phyloP scores from a whole-genome alignment of 768 basidiomycete species.

The Pleurotus sapidus region DNA sequence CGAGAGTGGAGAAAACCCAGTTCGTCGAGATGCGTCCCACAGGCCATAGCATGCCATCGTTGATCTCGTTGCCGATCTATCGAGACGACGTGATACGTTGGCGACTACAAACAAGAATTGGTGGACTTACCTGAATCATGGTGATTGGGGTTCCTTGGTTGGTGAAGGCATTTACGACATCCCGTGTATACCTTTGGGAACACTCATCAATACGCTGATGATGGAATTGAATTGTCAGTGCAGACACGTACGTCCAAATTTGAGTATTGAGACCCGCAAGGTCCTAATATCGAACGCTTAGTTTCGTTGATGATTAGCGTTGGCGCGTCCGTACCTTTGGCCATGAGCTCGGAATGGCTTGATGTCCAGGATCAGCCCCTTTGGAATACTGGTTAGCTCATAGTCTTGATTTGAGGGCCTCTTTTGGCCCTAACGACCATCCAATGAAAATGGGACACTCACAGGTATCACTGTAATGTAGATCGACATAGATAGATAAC shows the following conservation, averaged over 20 bases:
- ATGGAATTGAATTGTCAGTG: background rate
- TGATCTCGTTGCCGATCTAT: slow-evolving; percentile 66
- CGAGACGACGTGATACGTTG: background rate
- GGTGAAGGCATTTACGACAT: slow-evolving; percentile 48
- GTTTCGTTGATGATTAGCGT: background rate
- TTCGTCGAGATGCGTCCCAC: slow-evolving; percentile 49
- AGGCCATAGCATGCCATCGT: slow-evolving; percentile 63
- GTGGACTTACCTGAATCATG: slow-evolving; percentile 41
- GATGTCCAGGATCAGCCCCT: slow-evolving; percentile 69
- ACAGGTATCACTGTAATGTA: slow-evolving; percentile 69
- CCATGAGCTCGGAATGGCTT: slow-evolving; percentile 58
- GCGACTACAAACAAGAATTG: background rate
- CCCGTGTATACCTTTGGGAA: slow-evolving; percentile 43
- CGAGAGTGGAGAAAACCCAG: slow-evolving; percentile 49
- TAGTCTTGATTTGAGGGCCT: background rate
- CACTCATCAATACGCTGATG: background rate
- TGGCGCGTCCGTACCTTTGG: slow-evolving; percentile 27
- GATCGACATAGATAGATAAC: slow-evolving; percentile 51
- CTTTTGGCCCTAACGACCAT: background rate
- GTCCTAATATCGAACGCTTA: slow-evolving; percentile 11
- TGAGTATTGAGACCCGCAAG: slow-evolving; percentile 52
- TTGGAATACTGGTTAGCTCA: background rate
- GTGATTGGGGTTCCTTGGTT: slow-evolving; percentile 52
- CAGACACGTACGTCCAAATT: slow-evolving; percentile 43
- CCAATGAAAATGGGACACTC: slow-evolving; percentile 12